phyloP scores from a whole-genome alignment of 495 filamentous ascomycete genomes.

The Chaetomium fimeti region DNA sequence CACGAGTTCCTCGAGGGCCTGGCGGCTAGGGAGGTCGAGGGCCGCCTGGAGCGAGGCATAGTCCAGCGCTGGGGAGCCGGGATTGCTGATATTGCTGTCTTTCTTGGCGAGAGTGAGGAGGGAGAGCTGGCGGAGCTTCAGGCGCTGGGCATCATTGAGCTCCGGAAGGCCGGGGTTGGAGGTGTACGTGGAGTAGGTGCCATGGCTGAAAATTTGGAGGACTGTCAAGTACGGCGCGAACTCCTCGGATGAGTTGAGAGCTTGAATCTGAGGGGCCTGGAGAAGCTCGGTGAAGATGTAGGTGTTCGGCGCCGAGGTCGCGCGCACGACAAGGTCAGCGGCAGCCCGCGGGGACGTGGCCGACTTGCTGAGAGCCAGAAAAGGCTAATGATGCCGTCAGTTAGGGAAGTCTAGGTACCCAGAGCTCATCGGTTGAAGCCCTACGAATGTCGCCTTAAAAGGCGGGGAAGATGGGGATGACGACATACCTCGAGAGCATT shows the following conservation, averaged over 20 bases:
- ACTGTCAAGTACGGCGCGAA: constrained; percentile 60
- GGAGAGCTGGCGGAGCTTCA: constrained; percentile 88
- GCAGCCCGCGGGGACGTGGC: constrained; percentile 80
- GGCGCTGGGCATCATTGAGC: constrained; percentile 67
- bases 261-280: constrained; percentile 74
- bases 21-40: constrained; percentile 64
- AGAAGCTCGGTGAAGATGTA: constrained; percentile 96
- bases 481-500: constrained; percentile 65
- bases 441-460: not conserved
- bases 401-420: no score
- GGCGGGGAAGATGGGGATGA: constrained; percentile 22
- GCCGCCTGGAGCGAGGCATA: constrained; percentile 65
- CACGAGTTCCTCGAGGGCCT: constrained; percentile 84
- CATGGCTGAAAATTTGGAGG: constrained; percentile 90
- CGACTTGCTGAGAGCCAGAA: constrained; percentile 81
- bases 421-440: not conserved
- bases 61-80: constrained; percentile 49
- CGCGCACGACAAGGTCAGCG: constrained; percentile 81
- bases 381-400: constrained; percentile 56
- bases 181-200: constrained; percentile 75
- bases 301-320: constrained; percentile 81
- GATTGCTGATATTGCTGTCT: constrained; percentile 35
- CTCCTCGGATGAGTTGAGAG: constrained; percentile 55
- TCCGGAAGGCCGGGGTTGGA: constrained; percentile 57
- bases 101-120: constrained; percentile 71